Conservation (phyloP, 805 yeast genomes). For the Ogataea philodendri region DNA sequence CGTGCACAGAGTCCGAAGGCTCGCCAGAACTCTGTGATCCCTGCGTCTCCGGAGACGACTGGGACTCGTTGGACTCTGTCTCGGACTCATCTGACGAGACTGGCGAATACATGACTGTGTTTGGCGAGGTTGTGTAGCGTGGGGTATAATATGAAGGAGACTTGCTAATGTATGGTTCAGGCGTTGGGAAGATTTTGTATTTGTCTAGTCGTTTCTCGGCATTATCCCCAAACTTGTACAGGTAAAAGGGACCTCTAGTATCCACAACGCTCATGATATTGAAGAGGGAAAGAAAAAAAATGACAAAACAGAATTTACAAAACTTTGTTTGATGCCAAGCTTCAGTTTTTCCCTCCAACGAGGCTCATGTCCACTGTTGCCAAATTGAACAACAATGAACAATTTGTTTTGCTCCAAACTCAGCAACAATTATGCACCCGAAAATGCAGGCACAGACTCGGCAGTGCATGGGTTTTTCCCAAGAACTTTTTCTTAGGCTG, state of each 20-base stretch:
- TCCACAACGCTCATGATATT: conserved; percentile 10
- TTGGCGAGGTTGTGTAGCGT: conserved; percentile 1
- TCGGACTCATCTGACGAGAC: conserved; percentile 10
- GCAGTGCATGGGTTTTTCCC: conserved; percentile 1
- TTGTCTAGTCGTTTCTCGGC: conserved; percentile 21
- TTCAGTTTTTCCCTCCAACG: neutral
- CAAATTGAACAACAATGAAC: no score
- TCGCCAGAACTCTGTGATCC: conserved; percentile 5
- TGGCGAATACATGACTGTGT: conserved; percentile 2
- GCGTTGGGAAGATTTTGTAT: conserved; percentile 27
- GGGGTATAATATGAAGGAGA: conserved; percentile 6
- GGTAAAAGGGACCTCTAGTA: conserved; percentile 22
- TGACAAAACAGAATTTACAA: no score
- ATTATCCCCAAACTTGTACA: conserved; percentile 24
- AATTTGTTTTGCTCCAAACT: neutral
- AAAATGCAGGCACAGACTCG: conserved; percentile 1
- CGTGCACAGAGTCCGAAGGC: neutral
- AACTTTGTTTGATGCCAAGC: neutral
- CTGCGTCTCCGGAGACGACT: conserved; percentile 3
- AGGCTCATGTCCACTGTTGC: no score
- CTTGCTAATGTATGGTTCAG: conserved; percentile 5
- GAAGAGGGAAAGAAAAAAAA: no score
- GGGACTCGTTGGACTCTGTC: conserved; percentile 4
- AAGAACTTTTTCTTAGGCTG: no score
- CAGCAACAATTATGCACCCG: neutral